Percentiles rank a stretch among this genome's conserved stretches.
phyloP scores from a whole-genome alignment of 1,284 basidiomycete genomes.

The Leccinum angustisporum region DNA sequence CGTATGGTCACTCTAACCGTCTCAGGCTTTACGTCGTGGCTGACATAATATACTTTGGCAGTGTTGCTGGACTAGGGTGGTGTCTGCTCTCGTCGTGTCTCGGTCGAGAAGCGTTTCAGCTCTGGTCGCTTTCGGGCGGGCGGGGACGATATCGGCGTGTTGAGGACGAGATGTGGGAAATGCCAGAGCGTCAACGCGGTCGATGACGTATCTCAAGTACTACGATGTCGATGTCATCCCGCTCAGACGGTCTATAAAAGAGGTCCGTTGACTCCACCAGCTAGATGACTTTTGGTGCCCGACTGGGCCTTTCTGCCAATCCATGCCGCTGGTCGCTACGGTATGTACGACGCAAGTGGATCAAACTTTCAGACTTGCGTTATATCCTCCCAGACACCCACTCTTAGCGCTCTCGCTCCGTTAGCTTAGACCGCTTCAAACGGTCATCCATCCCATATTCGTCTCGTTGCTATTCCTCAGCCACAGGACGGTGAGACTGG shows the following conservation, averaged over 20 bases:
- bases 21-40: neutral
- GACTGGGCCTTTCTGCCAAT: neutral
- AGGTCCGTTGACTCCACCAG: neutral
- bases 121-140: slow-evolving; percentile 12
- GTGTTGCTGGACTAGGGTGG: slow-evolving; percentile 54
- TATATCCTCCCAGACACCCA: neutral
- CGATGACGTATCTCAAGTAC: slow-evolving; percentile 18
- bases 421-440: neutral
- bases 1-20: slow-evolving; percentile 11
- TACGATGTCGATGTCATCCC: slow-evolving; percentile 17
- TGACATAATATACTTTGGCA: slow-evolving; percentile 26
- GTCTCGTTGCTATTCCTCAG: neutral
- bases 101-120: slow-evolving; percentile 46
- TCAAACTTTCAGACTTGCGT: neutral
- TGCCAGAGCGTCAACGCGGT: slow-evolving; percentile 47
- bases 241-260: slow-evolving; percentile 26
- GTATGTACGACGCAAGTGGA: neutral
- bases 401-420: neutral
- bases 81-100: slow-evolving; percentile 67
- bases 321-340: neutral
- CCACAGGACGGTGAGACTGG: neutral
- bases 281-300: neutral
- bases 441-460: neutral
- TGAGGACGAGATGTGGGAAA: slow-evolving; percentile 55
- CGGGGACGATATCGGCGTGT: slow-evolving; percentile 28